These are phyloP conservation scores for Cryptosporidium felis DNA, from an alignment of 169 alveolate genomes.

Conservation along the genomic window DNA sequence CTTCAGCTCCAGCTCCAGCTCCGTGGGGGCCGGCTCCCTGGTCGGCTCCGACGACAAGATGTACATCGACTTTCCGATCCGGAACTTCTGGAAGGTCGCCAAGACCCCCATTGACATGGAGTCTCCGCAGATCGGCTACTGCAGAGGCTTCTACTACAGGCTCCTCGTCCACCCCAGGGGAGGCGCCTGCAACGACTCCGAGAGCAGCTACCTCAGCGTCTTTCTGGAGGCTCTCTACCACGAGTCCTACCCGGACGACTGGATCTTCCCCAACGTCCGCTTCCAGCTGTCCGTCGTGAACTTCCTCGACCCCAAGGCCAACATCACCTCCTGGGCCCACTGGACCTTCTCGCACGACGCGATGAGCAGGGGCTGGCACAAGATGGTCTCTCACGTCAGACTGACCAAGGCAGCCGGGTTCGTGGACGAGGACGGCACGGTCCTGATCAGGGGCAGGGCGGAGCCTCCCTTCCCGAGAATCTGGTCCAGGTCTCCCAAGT, in stretches of 20 bases:
- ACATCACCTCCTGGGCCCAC: slow-evolving; percentile 91
- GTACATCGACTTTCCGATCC: slow-evolving; percentile 84
- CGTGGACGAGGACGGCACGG: slow-evolving; percentile 90
- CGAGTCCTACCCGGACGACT: slow-evolving; percentile 89
- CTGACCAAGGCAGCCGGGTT: slow-evolving; percentile 87
- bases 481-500: slow-evolving; percentile 85
- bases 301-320: slow-evolving; percentile 85
- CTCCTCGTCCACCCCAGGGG: slow-evolving; percentile 90
- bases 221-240: slow-evolving; percentile 89
- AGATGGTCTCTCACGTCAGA: slow-evolving; percentile 88
- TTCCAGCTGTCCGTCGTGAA: slow-evolving; percentile 89
- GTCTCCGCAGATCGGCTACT: slow-evolving; percentile 87
- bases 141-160: slow-evolving; percentile 86
- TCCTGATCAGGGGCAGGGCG: slow-evolving; percentile 88
- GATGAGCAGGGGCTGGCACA: slow-evolving; percentile 91
- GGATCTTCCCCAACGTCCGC: slow-evolving; percentile 91
- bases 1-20: slow-evolving; percentile 44
- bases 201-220: slow-evolving; percentile 85
- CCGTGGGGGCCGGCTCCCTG: too few species aligned
- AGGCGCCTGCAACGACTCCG: slow-evolving; percentile 87
- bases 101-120: slow-evolving; percentile 89
- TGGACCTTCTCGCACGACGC: slow-evolving; percentile 90
- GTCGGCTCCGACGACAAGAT: slow-evolving; percentile 74
- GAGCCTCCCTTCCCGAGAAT: slow-evolving; percentile 88
- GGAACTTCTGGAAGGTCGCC: slow-evolving; percentile 89